Evolutionary conservation across 495 filamentous ascomycete genomes (phyloP), one percentile per base, ranked within the genome.

Genomic region (Xylaria cubensis): DNA sequence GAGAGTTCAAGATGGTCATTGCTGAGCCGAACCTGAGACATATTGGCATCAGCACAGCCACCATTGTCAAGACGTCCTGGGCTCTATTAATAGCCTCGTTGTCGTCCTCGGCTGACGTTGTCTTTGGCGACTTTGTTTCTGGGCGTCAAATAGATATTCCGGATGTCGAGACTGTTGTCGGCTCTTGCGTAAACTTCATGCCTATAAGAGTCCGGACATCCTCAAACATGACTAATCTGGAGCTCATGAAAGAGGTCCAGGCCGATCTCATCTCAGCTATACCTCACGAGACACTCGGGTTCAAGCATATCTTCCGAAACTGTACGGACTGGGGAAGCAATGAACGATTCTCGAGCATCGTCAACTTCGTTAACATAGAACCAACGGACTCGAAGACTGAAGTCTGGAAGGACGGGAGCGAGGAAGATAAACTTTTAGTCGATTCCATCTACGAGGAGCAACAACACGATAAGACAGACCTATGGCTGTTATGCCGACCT

Each of bases 31-130:
- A 51, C 48, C n/a, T 51, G 7, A n/a, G 48, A 51, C 48, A 21
- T 21, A 51, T 51, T 51, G n/a, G 48, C 48, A 51, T 51, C 9
- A 51, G 48, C 48, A 51, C 48, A 51, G 48, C 48, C n/a, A 51
- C 48, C 48, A 51, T 51, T 24, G n/a, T 51, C n/a, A 51, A 51
- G n/a, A 51, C 48, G n/a, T 51, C 48, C 48, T 51, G 48, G 48
- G 48, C 48, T 51, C n/a, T 51, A 9, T 2, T 51, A 21, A 51
- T 51, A 7, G 48, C 48, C n/a, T 21, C 48, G 48, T n/a, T 51
- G n/a, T 51, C 48, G 21, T 51, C 48, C n/a, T 51, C 48, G 48
- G 48, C 48, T 8, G 48, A 51, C 21, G 48, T 51, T n/a, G n/a
- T 51, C 48, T 51, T 51, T 12, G 48, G 48, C 1, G n/a, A 51